Conservation (phyloP, 2,329 filamentous ascomycete genomes). For the Fusarium clavum region DNA sequence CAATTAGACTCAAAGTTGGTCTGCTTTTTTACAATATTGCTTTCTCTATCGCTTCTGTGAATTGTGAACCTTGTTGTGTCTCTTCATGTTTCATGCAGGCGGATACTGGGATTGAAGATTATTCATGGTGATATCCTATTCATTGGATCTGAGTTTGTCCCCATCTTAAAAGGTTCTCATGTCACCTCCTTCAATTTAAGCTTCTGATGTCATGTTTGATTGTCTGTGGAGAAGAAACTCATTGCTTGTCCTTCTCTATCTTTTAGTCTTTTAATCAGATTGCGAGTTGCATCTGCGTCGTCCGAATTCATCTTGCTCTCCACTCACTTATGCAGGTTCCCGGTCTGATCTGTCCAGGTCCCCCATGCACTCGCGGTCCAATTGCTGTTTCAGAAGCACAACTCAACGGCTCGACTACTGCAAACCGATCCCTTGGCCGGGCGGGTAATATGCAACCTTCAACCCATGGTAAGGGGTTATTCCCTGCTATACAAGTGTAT, state of each 20-base stretch:
- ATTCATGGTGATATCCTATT: not conserved
- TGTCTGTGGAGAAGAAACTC: conserved; percentile 24
- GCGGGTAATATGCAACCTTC: conserved; percentile 13
- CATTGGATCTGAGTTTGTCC: not conserved
- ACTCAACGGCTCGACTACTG: conserved; percentile 20
- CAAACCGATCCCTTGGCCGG: conserved; percentile 15
- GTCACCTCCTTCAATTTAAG: not conserved
- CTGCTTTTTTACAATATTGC: conserved; percentile 17
- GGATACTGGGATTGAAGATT: not conserved
- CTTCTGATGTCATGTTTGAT: conserved; percentile 3
- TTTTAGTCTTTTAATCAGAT: not conserved
- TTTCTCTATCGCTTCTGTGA: not conserved
- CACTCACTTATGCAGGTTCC: conserved; percentile 30
- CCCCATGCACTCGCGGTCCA: conserved; percentile 23
- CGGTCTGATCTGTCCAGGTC: conserved; percentile 30
- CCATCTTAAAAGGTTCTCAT: not conserved
- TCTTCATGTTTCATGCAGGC: not conserved
- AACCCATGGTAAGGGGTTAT: conserved; percentile 7
- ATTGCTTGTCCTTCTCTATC: not conserved
- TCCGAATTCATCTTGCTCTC: conserved; percentile 5
- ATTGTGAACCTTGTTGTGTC: not conserved
- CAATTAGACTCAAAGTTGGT: conserved; percentile 37
- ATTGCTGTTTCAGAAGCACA: conserved; percentile 33
- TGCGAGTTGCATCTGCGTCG: not conserved
- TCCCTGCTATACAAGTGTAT: conserved; percentile 18